Conservation (phyloP, 2,329 filamentous ascomycete species). For the Byssothecium circinans region DNA sequence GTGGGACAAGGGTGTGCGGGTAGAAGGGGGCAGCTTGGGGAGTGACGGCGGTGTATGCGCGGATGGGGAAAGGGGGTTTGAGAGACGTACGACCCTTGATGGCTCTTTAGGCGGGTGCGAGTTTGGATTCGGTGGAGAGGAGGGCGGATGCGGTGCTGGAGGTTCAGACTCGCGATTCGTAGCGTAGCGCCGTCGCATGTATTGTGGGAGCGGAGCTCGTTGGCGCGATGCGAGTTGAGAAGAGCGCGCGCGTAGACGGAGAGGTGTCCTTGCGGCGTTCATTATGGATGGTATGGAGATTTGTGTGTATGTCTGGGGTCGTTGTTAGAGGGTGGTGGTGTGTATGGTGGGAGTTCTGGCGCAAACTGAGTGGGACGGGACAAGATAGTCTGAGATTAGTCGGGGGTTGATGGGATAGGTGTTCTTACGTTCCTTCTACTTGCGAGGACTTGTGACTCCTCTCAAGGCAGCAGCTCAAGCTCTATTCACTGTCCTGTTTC, state of each 20-base stretch:
- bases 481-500: not conserved
- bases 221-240: not conserved
- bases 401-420: not conserved
- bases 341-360: too few species aligned
- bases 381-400: too few species aligned
- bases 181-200: not conserved
- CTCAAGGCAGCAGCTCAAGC: not conserved
- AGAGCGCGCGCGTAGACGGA: not conserved
- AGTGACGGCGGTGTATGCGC: not conserved
- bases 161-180: not conserved
- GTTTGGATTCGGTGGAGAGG: conserved; percentile 19
- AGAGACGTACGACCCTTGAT: conserved; percentile 25
- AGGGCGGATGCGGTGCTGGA: conserved; percentile 10
- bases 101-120: conserved; percentile 15
- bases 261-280: not conserved
- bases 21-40: not conserved
- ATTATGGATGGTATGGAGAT: not conserved
- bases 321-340: too few species aligned
- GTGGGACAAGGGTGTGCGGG: conserved; percentile 10
- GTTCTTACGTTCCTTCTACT: too few species aligned
- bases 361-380: too few species aligned
- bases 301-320: too few species aligned
- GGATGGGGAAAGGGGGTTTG: not conserved
- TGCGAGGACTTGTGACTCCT: not conserved
- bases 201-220: not conserved